Evolutionary conservation across 2,329 filamentous ascomycete genomes (phyloP).

Genomic region (Colletotrichum karsti): DNA sequence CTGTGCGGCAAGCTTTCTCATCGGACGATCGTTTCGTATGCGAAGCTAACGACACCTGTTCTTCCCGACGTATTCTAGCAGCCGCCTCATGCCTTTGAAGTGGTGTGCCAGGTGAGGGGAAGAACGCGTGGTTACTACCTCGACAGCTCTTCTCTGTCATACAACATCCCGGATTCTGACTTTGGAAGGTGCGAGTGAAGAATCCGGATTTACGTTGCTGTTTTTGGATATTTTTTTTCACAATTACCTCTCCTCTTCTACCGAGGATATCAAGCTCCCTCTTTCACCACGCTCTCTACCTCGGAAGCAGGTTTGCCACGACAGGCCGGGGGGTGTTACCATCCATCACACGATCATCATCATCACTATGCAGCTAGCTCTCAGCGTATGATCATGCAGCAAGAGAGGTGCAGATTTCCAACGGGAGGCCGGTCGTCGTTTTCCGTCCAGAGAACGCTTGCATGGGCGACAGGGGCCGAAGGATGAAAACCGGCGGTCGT

Average conservation of each 20-base stretch:
- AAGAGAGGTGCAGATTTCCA: too few relatives aligned
- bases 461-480: not conserved
- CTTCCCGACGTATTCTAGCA: slow-evolving; percentile 1
- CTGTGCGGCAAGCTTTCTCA: slow-evolving; percentile 1
- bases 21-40: slow-evolving; percentile 29
- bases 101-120: too few relatives aligned
- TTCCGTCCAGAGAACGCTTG: too few relatives aligned
- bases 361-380: not conserved
- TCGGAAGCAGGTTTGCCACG: not conserved
- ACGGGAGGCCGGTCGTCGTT: too few relatives aligned
- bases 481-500: too few relatives aligned
- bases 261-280: not conserved
- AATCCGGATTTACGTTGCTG: not conserved
- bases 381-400: too few relatives aligned
- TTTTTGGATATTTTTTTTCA: not conserved
- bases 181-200: not conserved
- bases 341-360: too few relatives aligned
- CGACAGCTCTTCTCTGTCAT: too few relatives aligned
- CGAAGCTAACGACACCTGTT: slow-evolving; percentile 17
- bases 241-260: not conserved
- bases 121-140: too few relatives aligned
- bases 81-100: too few relatives aligned
- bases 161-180: not conserved
- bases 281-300: not conserved
- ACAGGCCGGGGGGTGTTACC: too few relatives aligned